phyloP scores from a whole-genome alignment of 2,329 filamentous ascomycete genomes.

The Lasiodiplodia hormozganensis region DNA sequence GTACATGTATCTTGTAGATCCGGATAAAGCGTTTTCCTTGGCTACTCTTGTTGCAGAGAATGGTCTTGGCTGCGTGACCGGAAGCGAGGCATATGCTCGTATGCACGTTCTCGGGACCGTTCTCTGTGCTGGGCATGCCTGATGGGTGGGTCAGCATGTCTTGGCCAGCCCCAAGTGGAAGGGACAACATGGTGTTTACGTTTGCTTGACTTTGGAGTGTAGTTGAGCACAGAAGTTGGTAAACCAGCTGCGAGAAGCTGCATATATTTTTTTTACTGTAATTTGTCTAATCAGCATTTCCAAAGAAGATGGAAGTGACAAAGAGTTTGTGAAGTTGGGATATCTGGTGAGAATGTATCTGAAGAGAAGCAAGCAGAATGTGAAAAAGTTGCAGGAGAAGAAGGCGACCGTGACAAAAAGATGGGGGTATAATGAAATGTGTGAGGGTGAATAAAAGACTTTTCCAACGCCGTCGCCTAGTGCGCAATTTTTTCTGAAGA shows the following conservation, averaged over 20 bases:
- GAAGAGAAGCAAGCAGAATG: too few relatives aligned
- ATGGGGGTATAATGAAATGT: neutral
- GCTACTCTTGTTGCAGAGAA: neutral
- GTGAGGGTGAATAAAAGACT: neutral
- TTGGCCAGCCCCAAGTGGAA: neutral
- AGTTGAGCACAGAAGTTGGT: neutral
- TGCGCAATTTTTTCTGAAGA: neutral
- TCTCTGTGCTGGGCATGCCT: neutral
- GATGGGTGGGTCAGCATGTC: neutral
- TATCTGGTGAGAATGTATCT: neutral
- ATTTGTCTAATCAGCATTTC: neutral
- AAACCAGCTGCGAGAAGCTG: neutral
- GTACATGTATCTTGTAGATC: neutral
- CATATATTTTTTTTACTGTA: neutral
- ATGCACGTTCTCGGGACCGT: neutral
- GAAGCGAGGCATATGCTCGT: neutral
- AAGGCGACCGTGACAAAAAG: neutral
- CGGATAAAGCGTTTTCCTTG: neutral
- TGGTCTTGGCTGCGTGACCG: neutral
- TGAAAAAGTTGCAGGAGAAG: neutral
- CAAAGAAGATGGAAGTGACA: neutral
- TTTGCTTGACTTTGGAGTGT: neutral
- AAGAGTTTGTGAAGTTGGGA: neutral
- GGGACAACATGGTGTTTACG: neutral
- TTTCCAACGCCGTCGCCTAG: neutral